Conservation (phyloP, 2,329 filamentous ascomycete genomes). For the Parafenestella ontariensis region DNA sequence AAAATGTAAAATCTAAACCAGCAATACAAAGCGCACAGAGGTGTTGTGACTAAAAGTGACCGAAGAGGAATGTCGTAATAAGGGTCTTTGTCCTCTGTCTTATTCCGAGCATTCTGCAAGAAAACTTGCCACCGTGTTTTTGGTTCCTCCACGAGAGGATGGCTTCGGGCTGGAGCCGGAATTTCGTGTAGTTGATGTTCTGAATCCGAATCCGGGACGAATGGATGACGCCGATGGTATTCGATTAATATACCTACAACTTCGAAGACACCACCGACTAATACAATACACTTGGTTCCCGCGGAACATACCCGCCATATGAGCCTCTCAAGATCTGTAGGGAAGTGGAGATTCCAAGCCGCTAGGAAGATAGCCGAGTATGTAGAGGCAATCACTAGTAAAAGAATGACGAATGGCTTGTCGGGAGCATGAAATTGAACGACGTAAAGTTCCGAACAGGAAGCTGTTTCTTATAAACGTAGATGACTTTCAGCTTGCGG, state of each 20-base stretch:
- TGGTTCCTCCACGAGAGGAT: neutral
- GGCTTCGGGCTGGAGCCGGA: neutral
- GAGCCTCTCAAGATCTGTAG: neutral
- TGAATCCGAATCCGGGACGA: neutral
- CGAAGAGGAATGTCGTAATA: neutral
- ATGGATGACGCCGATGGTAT: neutral
- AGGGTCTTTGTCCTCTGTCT: constrained; percentile 10
- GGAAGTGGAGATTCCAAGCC: neutral
- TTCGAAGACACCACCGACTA: constrained; percentile 10
- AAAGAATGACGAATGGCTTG: neutral
- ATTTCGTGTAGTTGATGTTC: neutral
- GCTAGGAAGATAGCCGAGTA: neutral
- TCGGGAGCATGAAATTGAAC: neutral
- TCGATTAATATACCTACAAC: constrained; percentile 1
- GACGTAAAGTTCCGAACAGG: neutral
- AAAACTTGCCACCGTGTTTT: constrained; percentile 3
- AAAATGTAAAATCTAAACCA: too few species aligned
- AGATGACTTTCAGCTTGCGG: neutral
- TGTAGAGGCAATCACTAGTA: neutral
- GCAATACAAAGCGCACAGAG: neutral
- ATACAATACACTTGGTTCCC: constrained; percentile 5
- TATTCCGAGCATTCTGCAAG: constrained; percentile 9
- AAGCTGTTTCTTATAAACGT: neutral
- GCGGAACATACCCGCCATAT: constrained; percentile 12
- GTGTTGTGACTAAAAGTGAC: neutral